Conservation (phyloP, 2,329 filamentous ascomycete species). For the Rachicladosporium sp. region DNA sequence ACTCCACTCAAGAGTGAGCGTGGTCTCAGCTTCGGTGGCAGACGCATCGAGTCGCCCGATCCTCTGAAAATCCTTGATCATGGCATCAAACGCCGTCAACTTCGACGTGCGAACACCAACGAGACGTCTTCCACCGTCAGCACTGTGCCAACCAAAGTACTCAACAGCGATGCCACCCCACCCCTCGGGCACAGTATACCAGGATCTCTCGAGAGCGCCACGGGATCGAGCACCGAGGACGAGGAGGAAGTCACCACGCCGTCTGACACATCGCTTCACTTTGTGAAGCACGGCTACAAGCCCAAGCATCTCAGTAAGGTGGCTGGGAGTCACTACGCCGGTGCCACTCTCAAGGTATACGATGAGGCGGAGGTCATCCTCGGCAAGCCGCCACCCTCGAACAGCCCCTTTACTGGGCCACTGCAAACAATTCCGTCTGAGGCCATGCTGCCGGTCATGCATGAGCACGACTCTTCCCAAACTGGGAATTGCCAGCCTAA, state of each 20-base stretch:
- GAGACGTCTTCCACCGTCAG: slow-evolving; percentile 8
- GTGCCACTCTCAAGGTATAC: slow-evolving; percentile 5
- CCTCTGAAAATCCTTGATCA: slow-evolving; percentile 17
- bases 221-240: slow-evolving; percentile 11
- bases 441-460: slow-evolving; percentile 8
- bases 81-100: slow-evolving; percentile 13
- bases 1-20: slow-evolving; percentile 3
- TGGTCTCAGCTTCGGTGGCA: slow-evolving; percentile 11
- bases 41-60: slow-evolving; percentile 11
- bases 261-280: slow-evolving; percentile 4
- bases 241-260: slow-evolving; percentile 16
- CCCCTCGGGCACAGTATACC: slow-evolving; percentile 9
- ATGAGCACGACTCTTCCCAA: no score
- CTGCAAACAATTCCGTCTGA: slow-evolving; percentile 17
- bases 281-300: slow-evolving; percentile 6
- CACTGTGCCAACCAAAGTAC: slow-evolving; percentile 3
- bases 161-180: slow-evolving; percentile 1
- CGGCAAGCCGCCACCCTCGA: slow-evolving; percentile 11
- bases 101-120: slow-evolving; percentile 10
- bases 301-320: slow-evolving; percentile 2
- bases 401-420: slow-evolving; percentile 14
- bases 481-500: background rate
- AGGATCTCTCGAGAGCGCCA: slow-evolving; percentile 13
- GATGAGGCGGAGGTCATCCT: slow-evolving; percentile 7
- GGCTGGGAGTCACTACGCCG: slow-evolving; percentile 4